Evolutionary conservation across 2,329 filamentous ascomycete genomes (phyloP).

Genomic region (Neofusicoccum cordaticola): DNA sequence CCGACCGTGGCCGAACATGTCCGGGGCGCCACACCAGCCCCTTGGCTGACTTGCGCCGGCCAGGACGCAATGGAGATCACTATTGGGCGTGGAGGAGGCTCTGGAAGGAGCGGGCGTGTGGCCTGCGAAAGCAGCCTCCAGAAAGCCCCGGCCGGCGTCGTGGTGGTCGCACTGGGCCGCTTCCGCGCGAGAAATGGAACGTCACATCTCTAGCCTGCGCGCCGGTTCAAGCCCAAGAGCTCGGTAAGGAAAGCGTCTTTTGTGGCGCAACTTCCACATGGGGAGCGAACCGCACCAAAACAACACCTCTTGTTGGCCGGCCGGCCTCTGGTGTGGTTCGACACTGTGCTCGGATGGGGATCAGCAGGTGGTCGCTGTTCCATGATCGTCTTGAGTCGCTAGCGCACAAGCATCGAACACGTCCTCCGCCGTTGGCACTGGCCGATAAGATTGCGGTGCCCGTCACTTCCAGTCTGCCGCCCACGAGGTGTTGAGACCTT

Average conservation of each 20-base stretch:
- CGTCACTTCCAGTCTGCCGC: background rate
- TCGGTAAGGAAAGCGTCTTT: background rate
- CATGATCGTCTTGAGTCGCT: slow-evolving; percentile 12
- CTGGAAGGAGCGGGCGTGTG: too few species aligned
- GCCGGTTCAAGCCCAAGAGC: background rate
- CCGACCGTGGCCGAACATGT: too few species aligned
- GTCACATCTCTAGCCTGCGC: background rate
- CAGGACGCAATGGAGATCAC: too few species aligned
- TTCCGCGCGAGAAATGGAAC: too few species aligned
- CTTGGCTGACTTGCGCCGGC: too few species aligned
- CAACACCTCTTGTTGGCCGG: background rate
- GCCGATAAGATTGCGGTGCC: background rate
- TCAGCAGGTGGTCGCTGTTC: background rate
- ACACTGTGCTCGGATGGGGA: background rate
- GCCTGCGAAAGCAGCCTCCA: too few species aligned
- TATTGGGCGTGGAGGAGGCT: too few species aligned
- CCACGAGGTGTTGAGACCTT: background rate
- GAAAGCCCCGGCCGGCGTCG: too few species aligned
- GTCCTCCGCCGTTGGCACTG: too few species aligned
- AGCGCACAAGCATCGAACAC: background rate
- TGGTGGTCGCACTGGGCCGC: too few species aligned
- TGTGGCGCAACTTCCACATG: background rate
- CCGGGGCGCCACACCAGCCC: too few species aligned
- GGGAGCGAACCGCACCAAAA: background rate
- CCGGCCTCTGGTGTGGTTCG: background rate